Evolutionary conservation across 441 rosid species (phyloP).

Genomic region (Theobroma grandiflorum): DNA sequence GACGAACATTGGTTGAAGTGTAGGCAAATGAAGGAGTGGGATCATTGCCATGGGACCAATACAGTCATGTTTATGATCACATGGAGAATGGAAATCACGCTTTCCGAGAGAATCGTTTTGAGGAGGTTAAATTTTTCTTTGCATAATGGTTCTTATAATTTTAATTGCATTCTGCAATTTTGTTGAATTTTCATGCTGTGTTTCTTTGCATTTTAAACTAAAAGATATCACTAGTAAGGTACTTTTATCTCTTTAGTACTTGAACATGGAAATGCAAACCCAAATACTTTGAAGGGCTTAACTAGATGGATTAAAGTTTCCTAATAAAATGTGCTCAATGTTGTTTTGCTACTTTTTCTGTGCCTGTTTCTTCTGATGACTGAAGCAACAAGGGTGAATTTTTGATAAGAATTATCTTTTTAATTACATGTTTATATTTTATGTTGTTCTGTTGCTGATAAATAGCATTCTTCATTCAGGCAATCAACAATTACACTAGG

Average conservation of each 20-base stretch:
- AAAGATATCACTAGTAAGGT: neutral
- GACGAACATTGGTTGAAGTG: slow-evolving; percentile 28
- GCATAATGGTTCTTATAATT: slow-evolving; percentile 2
- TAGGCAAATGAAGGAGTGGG: slow-evolving; percentile 78
- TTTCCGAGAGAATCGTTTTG: slow-evolving; percentile 66
- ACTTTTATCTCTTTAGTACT: neutral
- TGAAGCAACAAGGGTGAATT: neutral
- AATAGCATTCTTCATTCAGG: slow-evolving; percentile 48
- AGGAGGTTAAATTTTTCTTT: slow-evolving; percentile 55
- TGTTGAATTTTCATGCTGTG: neutral
- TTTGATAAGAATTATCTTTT: neutral
- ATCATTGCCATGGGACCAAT: slow-evolving; percentile 64
- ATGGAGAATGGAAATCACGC: slow-evolving; percentile 72
- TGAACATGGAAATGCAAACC: neutral
- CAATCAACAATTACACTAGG: slow-evolving; percentile 76
- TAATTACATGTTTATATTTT: slow-evolving; percentile 7
- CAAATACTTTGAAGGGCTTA: neutral
- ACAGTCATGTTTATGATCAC: slow-evolving; percentile 63
- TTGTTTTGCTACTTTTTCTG: neutral
- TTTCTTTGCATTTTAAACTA: slow-evolving; percentile 3
- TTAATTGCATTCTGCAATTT: slow-evolving; percentile 8
- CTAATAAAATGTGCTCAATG: neutral
- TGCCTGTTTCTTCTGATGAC: neutral
- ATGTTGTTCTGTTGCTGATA: slow-evolving; percentile 20
- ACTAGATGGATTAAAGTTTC: neutral